These are phyloP conservation scores for Puccinia polysora DNA, from an alignment of 1,284 basidiomycete species.

Conservation along the genomic window DNA sequence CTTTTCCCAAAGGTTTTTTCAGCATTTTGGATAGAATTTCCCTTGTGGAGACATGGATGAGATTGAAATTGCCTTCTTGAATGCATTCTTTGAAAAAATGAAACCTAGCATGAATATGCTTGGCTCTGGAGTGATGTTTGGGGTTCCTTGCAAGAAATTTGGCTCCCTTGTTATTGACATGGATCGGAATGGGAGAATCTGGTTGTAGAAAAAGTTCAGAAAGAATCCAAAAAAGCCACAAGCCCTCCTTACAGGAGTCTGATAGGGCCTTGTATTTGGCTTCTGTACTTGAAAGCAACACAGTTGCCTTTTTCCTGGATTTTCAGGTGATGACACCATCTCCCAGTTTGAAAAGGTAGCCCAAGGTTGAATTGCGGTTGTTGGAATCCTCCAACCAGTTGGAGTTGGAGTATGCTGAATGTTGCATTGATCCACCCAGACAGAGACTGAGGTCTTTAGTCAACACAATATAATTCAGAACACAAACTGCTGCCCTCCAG, in stretches of 20 bases:
- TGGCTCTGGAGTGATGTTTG: constrained; percentile 3
- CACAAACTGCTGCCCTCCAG: not conserved
- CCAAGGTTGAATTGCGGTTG: not conserved
- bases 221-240: no score
- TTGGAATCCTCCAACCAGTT: not conserved
- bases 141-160: not conserved
- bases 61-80: not conserved
- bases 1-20: no score
- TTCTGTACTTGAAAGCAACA: not conserved
- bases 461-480: not conserved
- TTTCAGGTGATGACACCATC: constrained; percentile 1
- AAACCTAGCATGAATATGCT: not conserved
- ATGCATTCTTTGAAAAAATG: not conserved
- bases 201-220: no score
- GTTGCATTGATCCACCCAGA: not conserved
- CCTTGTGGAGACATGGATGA: not conserved
- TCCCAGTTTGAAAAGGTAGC: no score
- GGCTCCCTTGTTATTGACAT: constrained; percentile 3
- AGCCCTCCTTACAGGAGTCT: not conserved
- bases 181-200: no score
- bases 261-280: constrained; percentile 4
- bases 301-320: constrained; percentile 3
- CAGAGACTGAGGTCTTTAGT: not conserved
- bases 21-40: no score
- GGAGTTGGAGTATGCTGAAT: not conserved